phyloP scores from a whole-genome alignment of 2,329 filamentous ascomycete genomes.

The Orbilia javanica region DNA sequence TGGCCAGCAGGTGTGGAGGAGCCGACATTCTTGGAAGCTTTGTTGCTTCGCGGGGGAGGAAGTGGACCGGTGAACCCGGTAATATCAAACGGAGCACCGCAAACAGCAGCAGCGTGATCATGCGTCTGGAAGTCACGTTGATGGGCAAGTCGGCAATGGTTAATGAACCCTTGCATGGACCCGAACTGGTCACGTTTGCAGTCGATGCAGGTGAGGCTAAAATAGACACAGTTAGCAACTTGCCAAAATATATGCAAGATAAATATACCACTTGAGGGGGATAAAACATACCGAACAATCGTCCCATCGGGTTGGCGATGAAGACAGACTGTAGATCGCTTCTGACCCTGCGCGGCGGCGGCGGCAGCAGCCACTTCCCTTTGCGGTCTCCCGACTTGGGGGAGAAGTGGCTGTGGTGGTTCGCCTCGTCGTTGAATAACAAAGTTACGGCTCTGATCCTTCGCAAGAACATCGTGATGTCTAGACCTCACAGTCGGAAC shows the following conservation, averaged over 20 bases:
- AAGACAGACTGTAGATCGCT: slow-evolving; percentile 84
- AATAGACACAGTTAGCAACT: slow-evolving; percentile 22
- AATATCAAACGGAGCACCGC: slow-evolving; percentile 81
- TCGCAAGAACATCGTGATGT: slow-evolving; percentile 49
- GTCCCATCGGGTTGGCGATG: slow-evolving; percentile 87
- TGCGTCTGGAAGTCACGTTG: slow-evolving; percentile 94
- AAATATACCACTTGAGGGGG: neutral
- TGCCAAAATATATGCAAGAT: neutral
- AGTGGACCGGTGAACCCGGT: slow-evolving; percentile 57
- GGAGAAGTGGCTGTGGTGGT: neutral
- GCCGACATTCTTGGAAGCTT: slow-evolving; percentile 38
- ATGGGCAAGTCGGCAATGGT: slow-evolving; percentile 97
- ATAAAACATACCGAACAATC: slow-evolving; percentile 74
- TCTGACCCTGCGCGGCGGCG: slow-evolving; percentile 75
- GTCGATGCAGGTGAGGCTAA: slow-evolving; percentile 80
- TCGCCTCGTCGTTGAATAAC: slow-evolving; percentile 8
- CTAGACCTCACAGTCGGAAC: neutral
- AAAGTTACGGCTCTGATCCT: slow-evolving; percentile 54
- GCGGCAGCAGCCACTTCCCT: slow-evolving; percentile 65
- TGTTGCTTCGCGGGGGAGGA: slow-evolving; percentile 48
- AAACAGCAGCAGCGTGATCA: slow-evolving; percentile 89
- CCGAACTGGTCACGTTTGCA: slow-evolving; percentile 92
- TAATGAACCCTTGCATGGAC: slow-evolving; percentile 98
- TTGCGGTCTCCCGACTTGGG: slow-evolving; percentile 67
- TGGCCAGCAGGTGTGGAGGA: neutral